Evolutionary conservation across 164 flowering plant species (phyloP), one percentile per base, ranked within the genome.

Genomic region (Berberis vulgaris): DNA sequence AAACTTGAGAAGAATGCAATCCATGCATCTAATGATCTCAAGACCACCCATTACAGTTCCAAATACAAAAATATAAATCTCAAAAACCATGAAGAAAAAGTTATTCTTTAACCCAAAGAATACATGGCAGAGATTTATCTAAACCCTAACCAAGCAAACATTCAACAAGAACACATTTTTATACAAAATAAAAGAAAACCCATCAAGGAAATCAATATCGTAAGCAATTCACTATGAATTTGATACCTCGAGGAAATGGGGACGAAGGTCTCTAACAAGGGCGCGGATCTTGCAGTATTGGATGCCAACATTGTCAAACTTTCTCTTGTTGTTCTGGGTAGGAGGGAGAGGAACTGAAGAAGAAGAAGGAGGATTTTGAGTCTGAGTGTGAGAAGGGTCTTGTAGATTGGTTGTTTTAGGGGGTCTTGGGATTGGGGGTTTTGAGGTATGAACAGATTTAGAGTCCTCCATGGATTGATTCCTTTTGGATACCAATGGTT

Each of bases 191-290:
- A 10, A 57, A 49, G 9, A 38, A 49, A 45, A 2, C 60, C 41
- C 3, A 49, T 58, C 7, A 47, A 43, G 38, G 10, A 68, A 41
- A 68, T 13, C 9, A 12, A 2, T 3, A 3, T 3, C 10, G 12
- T 3, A 11, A 52, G 3, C 3, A 52, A 11, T 10, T 52, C 11
- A 49, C 11, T 11, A 49, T 49, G 6, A 49, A 6, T 6, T 6
- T 49, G 2, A 13, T 73, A 81, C 89, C 84, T 83, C 82, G 57
- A 85, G 53, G 68, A 86, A 71, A 69, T 73, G 78, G 61, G 86
- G 92, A 41, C 87, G 86, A 62, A 86, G 81, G 40, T 82, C 83
- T 59, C 64, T 79, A 61, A 83, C 49, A 41, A 86, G 44, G 43
- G 72, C 55, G 2, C 89, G 83, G 68, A 86, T 75, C 78, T 83